A percentile compares a stretch with the other conserved stretches of the same genome.
phyloP scores from a whole-genome alignment of 257 asterid species.

The Marsdenia floribunda region DNA sequence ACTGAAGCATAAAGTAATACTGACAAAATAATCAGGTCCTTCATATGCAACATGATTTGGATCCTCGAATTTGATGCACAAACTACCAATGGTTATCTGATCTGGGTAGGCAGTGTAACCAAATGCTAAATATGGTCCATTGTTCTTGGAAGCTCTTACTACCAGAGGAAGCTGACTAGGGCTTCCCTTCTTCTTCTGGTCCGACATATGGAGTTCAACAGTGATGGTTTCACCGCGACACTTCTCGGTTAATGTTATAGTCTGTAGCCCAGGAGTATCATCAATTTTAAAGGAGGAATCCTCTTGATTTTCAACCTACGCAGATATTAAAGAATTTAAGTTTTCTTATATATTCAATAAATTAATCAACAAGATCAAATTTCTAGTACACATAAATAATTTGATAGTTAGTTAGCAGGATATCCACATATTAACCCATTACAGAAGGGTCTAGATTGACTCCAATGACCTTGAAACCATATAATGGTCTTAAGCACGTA shows the following conservation, averaged over 20 bases:
- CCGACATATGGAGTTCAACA: conserved; percentile 79
- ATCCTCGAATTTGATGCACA: conserved; percentile 56
- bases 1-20: conserved; percentile 13
- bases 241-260: conserved; percentile 50
- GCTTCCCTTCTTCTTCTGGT: conserved; percentile 24
- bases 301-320: conserved; percentile 44
- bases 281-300: conserved; percentile 67
- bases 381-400: neutral
- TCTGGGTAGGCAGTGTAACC: conserved; percentile 65
- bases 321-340: neutral
- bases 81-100: conserved; percentile 56
- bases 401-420: neutral
- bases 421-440: neutral
- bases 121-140: conserved; percentile 62
- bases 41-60: conserved; percentile 68
- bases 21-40: conserved; percentile 82
- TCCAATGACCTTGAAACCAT: neutral
- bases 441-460: neutral
- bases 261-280: conserved; percentile 62
- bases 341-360: neutral
- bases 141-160: conserved; percentile 58
- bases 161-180: conserved; percentile 47
- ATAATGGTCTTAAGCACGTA: neutral
- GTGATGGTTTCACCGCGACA: conserved; percentile 59
- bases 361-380: neutral